phyloP scores from a whole-genome alignment of 2,329 filamentous ascomycete species.

The Parastagonospora nodorum region DNA sequence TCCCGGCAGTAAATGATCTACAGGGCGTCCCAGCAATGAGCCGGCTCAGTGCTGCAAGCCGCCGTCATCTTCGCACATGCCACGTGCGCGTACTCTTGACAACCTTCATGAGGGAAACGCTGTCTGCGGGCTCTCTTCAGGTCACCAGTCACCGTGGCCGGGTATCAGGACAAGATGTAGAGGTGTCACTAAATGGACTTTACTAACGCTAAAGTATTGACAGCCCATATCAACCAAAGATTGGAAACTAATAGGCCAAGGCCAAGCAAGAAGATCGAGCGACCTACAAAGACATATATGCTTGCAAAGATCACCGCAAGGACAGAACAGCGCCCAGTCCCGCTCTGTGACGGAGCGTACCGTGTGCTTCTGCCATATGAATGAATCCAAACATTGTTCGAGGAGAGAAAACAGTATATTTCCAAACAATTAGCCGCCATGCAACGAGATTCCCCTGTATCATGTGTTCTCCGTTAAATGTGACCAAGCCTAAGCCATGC shows the following conservation, averaged over 20 bases:
- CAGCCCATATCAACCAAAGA: too few species aligned
- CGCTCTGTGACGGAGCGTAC: slow-evolving; percentile 24
- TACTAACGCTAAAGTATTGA: not conserved
- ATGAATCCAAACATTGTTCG: slow-evolving; percentile 16
- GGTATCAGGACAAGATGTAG: too few species aligned
- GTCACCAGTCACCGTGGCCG: too few species aligned
- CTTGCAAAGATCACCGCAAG: slow-evolving; percentile 28
- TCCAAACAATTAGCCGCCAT: slow-evolving; percentile 29
- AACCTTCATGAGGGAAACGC: not conserved
- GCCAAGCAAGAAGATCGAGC: slow-evolving; percentile 23
- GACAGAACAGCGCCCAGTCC: slow-evolving; percentile 38
- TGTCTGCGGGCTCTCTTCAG: too few species aligned
- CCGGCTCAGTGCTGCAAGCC: slow-evolving; percentile 25
- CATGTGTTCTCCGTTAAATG: slow-evolving; percentile 26
- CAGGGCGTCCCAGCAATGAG: slow-evolving; percentile 17
- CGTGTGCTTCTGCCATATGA: slow-evolving; percentile 31
- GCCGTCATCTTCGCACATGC: slow-evolving; percentile 19
- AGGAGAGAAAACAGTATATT: slow-evolving; percentile 15
- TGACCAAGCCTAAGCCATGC: slow-evolving; percentile 33
- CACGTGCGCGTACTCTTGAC: not conserved
- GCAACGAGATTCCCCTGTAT: slow-evolving; percentile 21
- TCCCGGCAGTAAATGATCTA: slow-evolving; percentile 19
- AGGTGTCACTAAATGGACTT: too few species aligned
- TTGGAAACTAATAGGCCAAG: not conserved
- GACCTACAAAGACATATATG: slow-evolving; percentile 14